Base-by-base conservation (phyloP, 805 yeast species). In the Wickerhamiella australiensis region DNA sequence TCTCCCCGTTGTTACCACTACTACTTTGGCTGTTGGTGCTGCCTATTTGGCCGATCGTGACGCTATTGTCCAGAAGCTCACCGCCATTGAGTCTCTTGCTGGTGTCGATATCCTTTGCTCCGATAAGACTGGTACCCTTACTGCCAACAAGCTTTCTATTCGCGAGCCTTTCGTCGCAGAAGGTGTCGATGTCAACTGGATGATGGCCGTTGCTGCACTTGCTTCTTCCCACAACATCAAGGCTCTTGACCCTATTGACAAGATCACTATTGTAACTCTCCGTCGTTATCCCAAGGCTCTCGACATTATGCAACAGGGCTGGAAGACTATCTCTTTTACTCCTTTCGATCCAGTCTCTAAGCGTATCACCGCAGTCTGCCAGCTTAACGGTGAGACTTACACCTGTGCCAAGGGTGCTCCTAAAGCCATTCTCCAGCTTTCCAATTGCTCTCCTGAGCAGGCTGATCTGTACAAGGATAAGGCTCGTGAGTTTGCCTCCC, bases 11-110 rank as follows among this genome's bases (percentile, higher is more conserved):
- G 96, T 86, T 67, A 94, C 88, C 64, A 86, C 96, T 77, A 86
- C 95, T 65, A 86, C 96, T 69, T 83, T 86, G 86, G 96, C 96
- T 71, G 96, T 87, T 71, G 96, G 96, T 83, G 96, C 95, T 70
- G 95, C 95, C 68, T 85, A 86, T 86, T 76, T 86, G 66, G 95
- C 95, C 66, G 85, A 85, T 78, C 84, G 85, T 71, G 87, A 86
- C 76, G 95, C 95, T 61, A 86, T 86, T 78, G 96, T 86, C 64
- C 95, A 86, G 76, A 87, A 86, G 71, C 78, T 86, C 66, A 84
- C 95, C 71, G 95, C 95, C 59, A 86, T 86, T 73, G 96, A 86
- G 77, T 86, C 95, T 54, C 76, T 86, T 61, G 96, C 95, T 58
- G 95, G 95, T 82, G 95, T 86, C 66, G 95, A 87, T 74, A 85